phyloP scores from a whole-genome alignment of 2,329 filamentous ascomycete genomes.

The Colletotrichum lupini region DNA sequence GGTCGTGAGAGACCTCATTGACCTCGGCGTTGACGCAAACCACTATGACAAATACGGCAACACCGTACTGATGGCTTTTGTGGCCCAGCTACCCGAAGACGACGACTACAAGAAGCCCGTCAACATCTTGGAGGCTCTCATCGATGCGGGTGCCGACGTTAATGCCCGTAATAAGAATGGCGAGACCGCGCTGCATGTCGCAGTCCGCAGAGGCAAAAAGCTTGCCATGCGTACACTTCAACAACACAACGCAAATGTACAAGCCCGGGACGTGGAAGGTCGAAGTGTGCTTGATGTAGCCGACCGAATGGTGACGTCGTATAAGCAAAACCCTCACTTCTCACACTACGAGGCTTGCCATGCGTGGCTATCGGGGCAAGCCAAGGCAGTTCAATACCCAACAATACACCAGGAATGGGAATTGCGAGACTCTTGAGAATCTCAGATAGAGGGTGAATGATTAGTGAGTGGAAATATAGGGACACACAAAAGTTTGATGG shows the following conservation, averaged over 20 bases:
- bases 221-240: constrained; percentile 60
- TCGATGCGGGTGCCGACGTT: constrained; percentile 55
- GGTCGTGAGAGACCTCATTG: constrained; percentile 46
- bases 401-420: constrained; percentile 55
- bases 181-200: constrained; percentile 66
- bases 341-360: constrained; percentile 58
- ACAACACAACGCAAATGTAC: constrained; percentile 58
- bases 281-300: constrained; percentile 58
- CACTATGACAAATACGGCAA: constrained; percentile 63
- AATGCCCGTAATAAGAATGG: constrained; percentile 64
- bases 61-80: constrained; percentile 68
- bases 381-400: constrained; percentile 51
- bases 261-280: constrained; percentile 56
- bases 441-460: not conserved
- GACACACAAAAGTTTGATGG: constrained; percentile 18
- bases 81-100: constrained; percentile 60
- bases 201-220: constrained; percentile 64
- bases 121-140: constrained; percentile 55
- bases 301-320: constrained; percentile 51
- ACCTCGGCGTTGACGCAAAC: constrained; percentile 57
- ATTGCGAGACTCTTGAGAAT: not conserved
- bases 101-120: constrained; percentile 60
- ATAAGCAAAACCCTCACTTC: constrained; percentile 48
- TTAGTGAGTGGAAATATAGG: not conserved
- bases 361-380: constrained; percentile 55